Conservation (phyloP, 768 basidiomycete genomes). For the Auricularia sp. region DNA sequence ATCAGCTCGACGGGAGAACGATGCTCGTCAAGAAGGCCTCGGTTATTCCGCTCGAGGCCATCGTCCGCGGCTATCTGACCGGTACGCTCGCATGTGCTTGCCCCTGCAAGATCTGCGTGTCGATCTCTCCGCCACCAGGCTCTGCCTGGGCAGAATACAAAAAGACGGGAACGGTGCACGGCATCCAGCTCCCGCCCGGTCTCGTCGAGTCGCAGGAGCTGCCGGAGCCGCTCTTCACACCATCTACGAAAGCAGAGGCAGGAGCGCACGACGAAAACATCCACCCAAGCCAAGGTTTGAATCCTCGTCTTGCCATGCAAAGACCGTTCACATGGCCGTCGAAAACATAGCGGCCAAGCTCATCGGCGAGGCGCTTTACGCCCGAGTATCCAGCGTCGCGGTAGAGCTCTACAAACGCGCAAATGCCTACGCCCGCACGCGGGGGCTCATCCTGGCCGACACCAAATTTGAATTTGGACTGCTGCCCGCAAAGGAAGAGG, state of each 20-base stretch:
- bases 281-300: constrained; percentile 63
- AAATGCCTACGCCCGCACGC: constrained; percentile 55
- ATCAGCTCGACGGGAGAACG: constrained; percentile 69
- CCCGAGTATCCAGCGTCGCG: constrained; percentile 47
- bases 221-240: constrained; percentile 80
- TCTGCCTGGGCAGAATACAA: constrained; percentile 96
- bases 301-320: background rate
- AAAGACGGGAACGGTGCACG: constrained; percentile 77
- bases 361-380: constrained; percentile 55
- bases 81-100: constrained; percentile 36
- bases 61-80: constrained; percentile 94
- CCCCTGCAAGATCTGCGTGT: background rate
- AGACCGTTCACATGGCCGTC: background rate
- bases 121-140: constrained; percentile 35
- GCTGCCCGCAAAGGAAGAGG: constrained; percentile 25
- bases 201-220: constrained; percentile 81
- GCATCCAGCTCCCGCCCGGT: constrained; percentile 62
- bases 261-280: constrained; percentile 96
- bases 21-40: constrained; percentile 89
- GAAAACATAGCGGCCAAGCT: constrained; percentile 43
- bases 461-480: constrained; percentile 99
- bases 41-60: constrained; percentile 87
- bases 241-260: constrained; percentile 92
- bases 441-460: constrained; percentile 89
- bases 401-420: constrained; percentile 65